phyloP scores from a whole-genome alignment of 2,329 filamentous ascomycete species.

The Ceratocystis albifundus region DNA sequence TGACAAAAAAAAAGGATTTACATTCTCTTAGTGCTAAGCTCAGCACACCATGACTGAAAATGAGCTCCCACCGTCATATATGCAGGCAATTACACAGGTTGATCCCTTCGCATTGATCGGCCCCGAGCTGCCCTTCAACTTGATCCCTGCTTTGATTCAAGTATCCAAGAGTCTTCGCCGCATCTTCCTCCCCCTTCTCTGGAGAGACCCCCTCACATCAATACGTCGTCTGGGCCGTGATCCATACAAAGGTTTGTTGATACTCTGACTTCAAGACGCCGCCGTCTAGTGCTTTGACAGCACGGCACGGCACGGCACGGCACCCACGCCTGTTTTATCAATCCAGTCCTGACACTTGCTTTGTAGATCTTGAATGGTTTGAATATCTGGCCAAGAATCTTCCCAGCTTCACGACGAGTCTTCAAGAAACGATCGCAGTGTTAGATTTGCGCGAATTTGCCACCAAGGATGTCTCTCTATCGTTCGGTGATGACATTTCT shows the following conservation, averaged over 20 bases:
- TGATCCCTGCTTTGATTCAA: slow-evolving; percentile 39
- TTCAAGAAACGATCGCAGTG: slow-evolving; percentile 18
- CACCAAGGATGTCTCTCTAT: slow-evolving; percentile 11
- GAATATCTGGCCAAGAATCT: slow-evolving; percentile 9
- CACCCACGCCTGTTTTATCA: neutral
- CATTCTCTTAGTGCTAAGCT: neutral
- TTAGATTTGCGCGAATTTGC: slow-evolving; percentile 18
- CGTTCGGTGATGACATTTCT: slow-evolving; percentile 4
- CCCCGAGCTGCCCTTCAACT: slow-evolving; percentile 33
- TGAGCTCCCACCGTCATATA: slow-evolving; percentile 40
- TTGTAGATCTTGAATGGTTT: slow-evolving; percentile 18
- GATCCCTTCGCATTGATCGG: slow-evolving; percentile 43
- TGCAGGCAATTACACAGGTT: slow-evolving; percentile 36
- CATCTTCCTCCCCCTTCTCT: slow-evolving; percentile 42
- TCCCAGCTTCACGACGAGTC: neutral
- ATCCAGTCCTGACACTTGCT: neutral
- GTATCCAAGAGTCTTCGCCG: slow-evolving; percentile 39
- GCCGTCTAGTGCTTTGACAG: neutral
- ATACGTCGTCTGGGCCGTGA: slow-evolving; percentile 34
- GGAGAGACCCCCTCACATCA: slow-evolving; percentile 39
- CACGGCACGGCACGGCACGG: too few species aligned
- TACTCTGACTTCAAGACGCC: neutral
- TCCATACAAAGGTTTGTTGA: slow-evolving; percentile 35
- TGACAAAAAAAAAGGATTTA: neutral
- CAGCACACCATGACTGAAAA: neutral